phyloP scores from a whole-genome alignment of 2,329 filamentous ascomycete genomes.

The Leptodontidium sp. region DNA sequence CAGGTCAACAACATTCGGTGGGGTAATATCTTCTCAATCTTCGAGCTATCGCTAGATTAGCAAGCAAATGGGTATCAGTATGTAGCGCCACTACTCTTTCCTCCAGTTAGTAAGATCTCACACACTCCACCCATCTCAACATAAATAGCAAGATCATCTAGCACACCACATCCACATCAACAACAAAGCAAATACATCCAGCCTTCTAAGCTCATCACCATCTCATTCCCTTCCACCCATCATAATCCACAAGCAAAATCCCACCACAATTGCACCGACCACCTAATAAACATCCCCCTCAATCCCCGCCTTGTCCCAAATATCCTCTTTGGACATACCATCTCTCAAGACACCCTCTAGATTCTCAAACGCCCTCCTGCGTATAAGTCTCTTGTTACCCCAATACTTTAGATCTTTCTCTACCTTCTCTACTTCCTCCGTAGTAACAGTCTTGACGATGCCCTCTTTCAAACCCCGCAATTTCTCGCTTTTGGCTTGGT shows the following conservation, averaged over 20 bases:
- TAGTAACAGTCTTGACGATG: conserved; percentile 53
- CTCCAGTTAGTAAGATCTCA: no score
- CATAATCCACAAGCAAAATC: neutral
- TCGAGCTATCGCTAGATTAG: neutral
- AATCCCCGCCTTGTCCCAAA: conserved; percentile 53
- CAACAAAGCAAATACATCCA: neutral
- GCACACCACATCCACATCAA: neutral
- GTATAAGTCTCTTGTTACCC: conserved; percentile 45
- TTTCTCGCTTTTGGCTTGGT: conserved; percentile 49
- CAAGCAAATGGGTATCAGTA: no score
- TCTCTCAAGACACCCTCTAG: conserved; percentile 54
- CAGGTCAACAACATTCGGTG: no score
- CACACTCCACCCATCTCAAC: no score
- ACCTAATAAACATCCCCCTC: conserved; percentile 36
- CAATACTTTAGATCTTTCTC: conserved; percentile 57
- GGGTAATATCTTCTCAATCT: no score
- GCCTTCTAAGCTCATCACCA: neutral
- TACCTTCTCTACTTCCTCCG: conserved; percentile 56
- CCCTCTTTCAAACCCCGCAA: conserved; percentile 52
- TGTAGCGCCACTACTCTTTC: no score
- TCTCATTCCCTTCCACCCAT: neutral
- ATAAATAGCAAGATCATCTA: neutral
- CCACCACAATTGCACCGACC: neutral
- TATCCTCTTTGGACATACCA: conserved; percentile 54
- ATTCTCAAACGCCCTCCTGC: conserved; percentile 44